phyloP scores from a whole-genome alignment of 352 stramenopile genomes.

The Pythium plurisporium region DNA sequence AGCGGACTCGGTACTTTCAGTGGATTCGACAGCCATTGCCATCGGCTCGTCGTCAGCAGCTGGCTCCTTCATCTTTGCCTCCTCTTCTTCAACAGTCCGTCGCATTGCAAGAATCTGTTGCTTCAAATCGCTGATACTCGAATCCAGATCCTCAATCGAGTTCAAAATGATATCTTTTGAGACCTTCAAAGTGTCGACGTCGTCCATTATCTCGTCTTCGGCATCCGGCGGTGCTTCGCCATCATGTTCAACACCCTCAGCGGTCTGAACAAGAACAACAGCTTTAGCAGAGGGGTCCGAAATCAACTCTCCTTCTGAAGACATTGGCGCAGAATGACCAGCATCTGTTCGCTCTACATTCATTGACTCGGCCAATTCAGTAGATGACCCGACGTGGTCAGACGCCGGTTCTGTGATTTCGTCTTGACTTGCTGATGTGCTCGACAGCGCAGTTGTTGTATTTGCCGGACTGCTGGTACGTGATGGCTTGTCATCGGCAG shows the following conservation, averaged over 20 bases:
- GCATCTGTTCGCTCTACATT: not conserved
- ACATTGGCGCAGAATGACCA: not conserved
- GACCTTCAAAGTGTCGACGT: conserved; percentile 19
- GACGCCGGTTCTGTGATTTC: not conserved
- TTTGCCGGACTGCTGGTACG: not conserved
- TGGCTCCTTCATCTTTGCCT: conserved; percentile 16
- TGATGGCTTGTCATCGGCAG: conserved; percentile 20
- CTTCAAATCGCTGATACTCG: conserved; percentile 60
- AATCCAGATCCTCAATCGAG: conserved; percentile 74
- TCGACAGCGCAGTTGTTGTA: not conserved
- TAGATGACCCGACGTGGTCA: not conserved
- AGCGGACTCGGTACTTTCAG: not conserved
- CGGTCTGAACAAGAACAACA: not conserved
- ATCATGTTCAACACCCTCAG: not conserved
- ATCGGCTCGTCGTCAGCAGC: conserved; percentile 1
- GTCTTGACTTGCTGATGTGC: not conserved
- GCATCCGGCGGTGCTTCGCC: not conserved
- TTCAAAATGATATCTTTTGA: conserved; percentile 81
- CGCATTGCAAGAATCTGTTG: conserved; percentile 62
- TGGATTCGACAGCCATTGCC: not conserved
- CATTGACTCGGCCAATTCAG: not conserved
- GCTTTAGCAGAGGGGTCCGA: not conserved
- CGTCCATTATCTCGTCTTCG: conserved; percentile 12
- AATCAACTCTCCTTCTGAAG: not conserved
- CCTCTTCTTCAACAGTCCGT: conserved; percentile 34